Conservation (phyloP, 2,329 filamentous ascomycete species). For the Ceratocystiopsis sp. region DNA sequence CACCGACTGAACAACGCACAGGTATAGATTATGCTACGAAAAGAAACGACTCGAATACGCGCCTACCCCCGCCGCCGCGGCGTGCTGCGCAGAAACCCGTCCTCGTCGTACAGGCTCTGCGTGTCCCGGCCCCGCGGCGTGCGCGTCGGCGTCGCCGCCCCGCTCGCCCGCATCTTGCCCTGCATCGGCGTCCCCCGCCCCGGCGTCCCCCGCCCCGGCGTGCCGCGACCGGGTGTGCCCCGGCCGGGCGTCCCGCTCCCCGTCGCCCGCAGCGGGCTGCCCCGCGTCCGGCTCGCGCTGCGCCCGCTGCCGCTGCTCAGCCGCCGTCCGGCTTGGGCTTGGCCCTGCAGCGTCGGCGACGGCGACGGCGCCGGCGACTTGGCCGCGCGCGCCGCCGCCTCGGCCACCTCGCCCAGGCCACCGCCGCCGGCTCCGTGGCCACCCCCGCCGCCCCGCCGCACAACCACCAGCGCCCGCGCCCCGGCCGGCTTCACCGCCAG, state of each 20-base stretch:
- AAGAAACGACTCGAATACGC: neutral
- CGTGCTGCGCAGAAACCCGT: slow-evolving; percentile 27
- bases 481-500: slow-evolving; percentile 1
- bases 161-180: too few species aligned
- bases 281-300: neutral
- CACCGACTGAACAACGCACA: too few species aligned
- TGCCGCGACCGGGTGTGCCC: too few species aligned
- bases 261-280: slow-evolving; percentile 2
- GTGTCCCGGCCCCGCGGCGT: slow-evolving; percentile 15
- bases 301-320: slow-evolving; percentile 1
- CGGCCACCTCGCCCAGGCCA: neutral
- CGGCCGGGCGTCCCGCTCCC: neutral
- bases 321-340: too few species aligned
- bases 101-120: slow-evolving; percentile 25
- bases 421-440: neutral
- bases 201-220: neutral
- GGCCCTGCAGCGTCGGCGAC: slow-evolving; percentile 1
- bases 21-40: too few species aligned
- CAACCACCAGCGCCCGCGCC: too few species aligned
- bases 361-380: slow-evolving; percentile 1
- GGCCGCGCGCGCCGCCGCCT: slow-evolving; percentile 1
- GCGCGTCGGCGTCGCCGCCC: too few species aligned
- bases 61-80: slow-evolving; percentile 15
- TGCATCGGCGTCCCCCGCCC: too few species aligned
- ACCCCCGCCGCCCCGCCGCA: too few species aligned